phyloP scores from a whole-genome alignment of 345 rosid species.

The Hibiscus syriacus region DNA sequence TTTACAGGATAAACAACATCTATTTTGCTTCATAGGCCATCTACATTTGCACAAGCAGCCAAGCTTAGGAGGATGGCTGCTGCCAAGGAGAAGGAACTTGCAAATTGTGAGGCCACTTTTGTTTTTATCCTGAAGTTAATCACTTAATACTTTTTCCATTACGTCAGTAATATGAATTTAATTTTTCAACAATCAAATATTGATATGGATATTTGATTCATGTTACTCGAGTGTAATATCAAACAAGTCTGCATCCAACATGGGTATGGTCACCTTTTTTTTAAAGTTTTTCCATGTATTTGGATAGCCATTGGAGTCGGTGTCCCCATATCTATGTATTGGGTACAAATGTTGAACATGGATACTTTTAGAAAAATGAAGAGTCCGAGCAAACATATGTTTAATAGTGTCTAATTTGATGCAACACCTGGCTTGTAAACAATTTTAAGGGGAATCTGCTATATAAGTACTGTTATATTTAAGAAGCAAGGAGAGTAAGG shows the following conservation, averaged over 20 bases:
- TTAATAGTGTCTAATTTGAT: neutral
- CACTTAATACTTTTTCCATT: neutral
- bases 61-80: constrained; percentile 66
- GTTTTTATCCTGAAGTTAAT: neutral
- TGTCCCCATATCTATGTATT: neutral
- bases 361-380: neutral
- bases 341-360: neutral
- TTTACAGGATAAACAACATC: neutral
- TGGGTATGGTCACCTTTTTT: neutral
- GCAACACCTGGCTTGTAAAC: neutral
- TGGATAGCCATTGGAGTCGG: neutral
- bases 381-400: neutral
- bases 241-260: neutral
- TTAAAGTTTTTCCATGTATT: neutral
- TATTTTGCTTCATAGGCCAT: constrained; percentile 44
- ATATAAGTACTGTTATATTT: neutral
- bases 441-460: neutral
- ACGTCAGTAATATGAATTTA: neutral
- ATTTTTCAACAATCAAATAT: neutral
- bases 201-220: neutral
- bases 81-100: constrained; percentile 85
- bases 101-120: constrained; percentile 41
- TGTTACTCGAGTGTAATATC: neutral
- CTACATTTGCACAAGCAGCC: constrained; percentile 81
- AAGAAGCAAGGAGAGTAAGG: neutral